Evolutionary conservation across 345 rosid genomes (phyloP).

Genomic region (Brassica carinata): DNA sequence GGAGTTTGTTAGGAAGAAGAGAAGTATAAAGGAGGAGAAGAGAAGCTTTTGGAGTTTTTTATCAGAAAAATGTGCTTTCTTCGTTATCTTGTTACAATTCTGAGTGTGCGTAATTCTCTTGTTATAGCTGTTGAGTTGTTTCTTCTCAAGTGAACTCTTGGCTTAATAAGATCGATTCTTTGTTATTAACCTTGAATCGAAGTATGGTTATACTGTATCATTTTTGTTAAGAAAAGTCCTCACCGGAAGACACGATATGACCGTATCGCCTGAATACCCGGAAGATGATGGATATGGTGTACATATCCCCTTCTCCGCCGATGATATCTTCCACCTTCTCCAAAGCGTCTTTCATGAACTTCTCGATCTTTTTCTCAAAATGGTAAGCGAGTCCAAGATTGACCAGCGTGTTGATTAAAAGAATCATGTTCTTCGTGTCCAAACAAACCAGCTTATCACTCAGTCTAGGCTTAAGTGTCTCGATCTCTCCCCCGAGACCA

Average conservation of each 20-base stretch:
- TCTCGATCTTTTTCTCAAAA: constrained; percentile 1
- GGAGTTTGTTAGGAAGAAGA: no score
- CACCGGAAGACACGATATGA: neutral
- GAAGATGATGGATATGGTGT: neutral
- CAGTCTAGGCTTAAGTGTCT: constrained; percentile 4
- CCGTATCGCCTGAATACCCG: neutral
- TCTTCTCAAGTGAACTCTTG: no score
- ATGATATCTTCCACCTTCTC: neutral
- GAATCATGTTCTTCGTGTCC: neutral
- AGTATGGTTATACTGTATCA: no score
- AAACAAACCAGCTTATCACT: neutral
- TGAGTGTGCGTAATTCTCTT: no score
- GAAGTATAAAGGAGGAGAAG: no score
- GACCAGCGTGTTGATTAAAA: neutral
- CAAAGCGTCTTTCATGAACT: neutral
- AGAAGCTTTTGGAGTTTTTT: no score
- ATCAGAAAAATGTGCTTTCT: no score
- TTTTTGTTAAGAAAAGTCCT: neutral
- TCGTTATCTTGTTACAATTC: no score
- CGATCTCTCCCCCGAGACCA: neutral
- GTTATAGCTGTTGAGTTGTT: no score
- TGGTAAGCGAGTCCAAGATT: constrained; percentile 10
- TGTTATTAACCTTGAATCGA: no score
- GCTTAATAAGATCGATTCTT: no score
- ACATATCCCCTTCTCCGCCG: neutral